A percentile compares a stretch with the other conserved stretches of the same genome.
phyloP scores from a whole-genome alignment of 2,329 filamentous ascomycete genomes.

The Microcyclosporella mali region DNA sequence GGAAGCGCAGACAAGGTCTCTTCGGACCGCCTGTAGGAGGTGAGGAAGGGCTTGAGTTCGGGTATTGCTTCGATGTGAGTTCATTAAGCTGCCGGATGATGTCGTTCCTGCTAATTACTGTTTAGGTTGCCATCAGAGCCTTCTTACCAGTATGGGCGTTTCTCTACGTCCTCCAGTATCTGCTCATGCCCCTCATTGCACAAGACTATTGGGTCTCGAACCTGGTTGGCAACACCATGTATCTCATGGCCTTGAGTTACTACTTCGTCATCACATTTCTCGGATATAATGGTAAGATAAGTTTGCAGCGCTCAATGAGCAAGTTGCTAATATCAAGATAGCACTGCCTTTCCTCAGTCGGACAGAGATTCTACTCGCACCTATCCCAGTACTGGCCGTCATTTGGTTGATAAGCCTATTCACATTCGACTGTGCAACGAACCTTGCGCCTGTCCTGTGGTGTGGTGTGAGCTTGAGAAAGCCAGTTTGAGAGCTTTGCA shows the following conservation, averaged over 20 bases:
- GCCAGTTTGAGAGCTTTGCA: conserved; percentile 25
- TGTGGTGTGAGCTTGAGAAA: conserved; percentile 43
- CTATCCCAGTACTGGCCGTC: conserved; percentile 54
- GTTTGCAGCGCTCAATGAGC: neutral
- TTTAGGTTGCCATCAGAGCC: conserved; percentile 55
- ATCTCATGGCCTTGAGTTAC: conserved; percentile 59
- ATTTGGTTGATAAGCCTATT: conserved; percentile 53
- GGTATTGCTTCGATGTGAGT: conserved; percentile 63
- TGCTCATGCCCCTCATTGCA: conserved; percentile 57
- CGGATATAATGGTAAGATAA: conserved; percentile 53
- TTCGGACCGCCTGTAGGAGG: conserved; percentile 47
- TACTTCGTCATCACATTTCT: conserved; percentile 65
- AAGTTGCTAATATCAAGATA: conserved; percentile 22
- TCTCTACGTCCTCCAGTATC: conserved; percentile 61
- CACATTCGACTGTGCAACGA: conserved; percentile 46
- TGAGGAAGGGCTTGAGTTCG: conserved; percentile 58
- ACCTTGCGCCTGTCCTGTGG: conserved; percentile 47
- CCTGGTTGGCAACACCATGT: conserved; percentile 60
- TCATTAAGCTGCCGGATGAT: neutral
- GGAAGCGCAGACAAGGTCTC: conserved; percentile 51
- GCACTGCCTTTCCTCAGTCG: conserved; percentile 62
- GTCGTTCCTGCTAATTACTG: conserved; percentile 3
- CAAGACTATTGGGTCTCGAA: conserved; percentile 51
- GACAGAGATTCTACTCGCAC: conserved; percentile 58
- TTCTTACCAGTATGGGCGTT: conserved; percentile 64